Percentiles rank a stretch among this genome's conserved stretches.
Conservation (phyloP, 2,329 filamentous ascomycete genomes). For the Penicillium sp. region DNA sequence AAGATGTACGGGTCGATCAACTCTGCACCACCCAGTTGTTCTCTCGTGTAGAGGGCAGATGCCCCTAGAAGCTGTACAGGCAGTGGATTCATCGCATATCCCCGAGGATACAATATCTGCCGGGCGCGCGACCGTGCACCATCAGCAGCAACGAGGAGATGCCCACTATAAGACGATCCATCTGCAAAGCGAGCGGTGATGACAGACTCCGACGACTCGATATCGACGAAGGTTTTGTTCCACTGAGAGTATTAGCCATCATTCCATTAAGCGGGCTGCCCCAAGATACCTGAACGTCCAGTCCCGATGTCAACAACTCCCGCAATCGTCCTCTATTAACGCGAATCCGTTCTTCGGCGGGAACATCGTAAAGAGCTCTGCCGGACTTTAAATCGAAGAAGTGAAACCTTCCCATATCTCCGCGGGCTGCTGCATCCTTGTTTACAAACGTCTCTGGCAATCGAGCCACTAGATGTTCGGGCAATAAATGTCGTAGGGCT, state of each 20-base stretch:
- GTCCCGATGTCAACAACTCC: slow-evolving; percentile 46
- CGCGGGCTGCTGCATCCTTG: slow-evolving; percentile 49
- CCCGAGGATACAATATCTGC: slow-evolving; percentile 26
- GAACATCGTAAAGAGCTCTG: slow-evolving; percentile 47
- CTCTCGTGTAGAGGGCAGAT: slow-evolving; percentile 43
- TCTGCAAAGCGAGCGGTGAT: slow-evolving; percentile 52
- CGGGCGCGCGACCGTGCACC: slow-evolving; percentile 51
- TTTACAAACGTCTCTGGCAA: slow-evolving; percentile 58
- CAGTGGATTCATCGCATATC: slow-evolving; percentile 39
- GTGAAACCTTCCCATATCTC: slow-evolving; percentile 52
- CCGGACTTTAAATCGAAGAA: slow-evolving; percentile 59
- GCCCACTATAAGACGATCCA: slow-evolving; percentile 43
- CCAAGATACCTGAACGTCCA: slow-evolving; percentile 48
- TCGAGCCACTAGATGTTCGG: slow-evolving; percentile 46
- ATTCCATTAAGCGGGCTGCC: no score
- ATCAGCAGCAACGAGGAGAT: slow-evolving; percentile 54
- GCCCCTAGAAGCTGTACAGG: slow-evolving; percentile 54
- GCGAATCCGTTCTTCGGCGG: slow-evolving; percentile 49
- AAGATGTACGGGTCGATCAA: slow-evolving; percentile 57
- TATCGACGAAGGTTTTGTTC: slow-evolving; percentile 36
- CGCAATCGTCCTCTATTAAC: slow-evolving; percentile 52
- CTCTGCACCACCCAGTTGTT: slow-evolving; percentile 46
- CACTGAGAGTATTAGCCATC: slow-evolving; percentile 28
- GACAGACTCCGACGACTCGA: slow-evolving; percentile 35
- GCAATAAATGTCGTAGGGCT: slow-evolving; percentile 54